A percentile compares a stretch with the other conserved stretches of the same genome.
phyloP scores from a whole-genome alignment of 2,329 filamentous ascomycete species.

The Zasmidium citrigriseum region DNA sequence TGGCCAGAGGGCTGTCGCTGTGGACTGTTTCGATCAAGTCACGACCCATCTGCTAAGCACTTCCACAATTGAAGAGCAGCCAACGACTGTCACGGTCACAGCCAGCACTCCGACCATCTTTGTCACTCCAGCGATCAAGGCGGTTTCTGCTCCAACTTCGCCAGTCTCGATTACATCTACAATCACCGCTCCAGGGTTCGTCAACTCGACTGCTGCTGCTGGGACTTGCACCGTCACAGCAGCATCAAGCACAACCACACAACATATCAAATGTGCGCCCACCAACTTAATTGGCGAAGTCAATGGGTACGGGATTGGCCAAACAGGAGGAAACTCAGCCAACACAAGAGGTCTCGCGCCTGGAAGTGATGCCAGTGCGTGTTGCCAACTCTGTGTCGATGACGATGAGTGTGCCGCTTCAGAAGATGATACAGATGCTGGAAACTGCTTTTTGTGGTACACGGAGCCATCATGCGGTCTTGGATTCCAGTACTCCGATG shows the following conservation, averaged over 20 bases:
- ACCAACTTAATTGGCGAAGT: slow-evolving; percentile 28
- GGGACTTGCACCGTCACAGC: slow-evolving; percentile 25
- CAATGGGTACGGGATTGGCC: slow-evolving; percentile 26
- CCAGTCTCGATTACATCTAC: slow-evolving; percentile 24
- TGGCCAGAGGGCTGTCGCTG: slow-evolving; percentile 20
- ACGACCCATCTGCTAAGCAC: slow-evolving; percentile 26
- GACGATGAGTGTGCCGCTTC: slow-evolving; percentile 23
- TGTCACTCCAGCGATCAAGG: slow-evolving; percentile 17
- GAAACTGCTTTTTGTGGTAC: slow-evolving; percentile 32
- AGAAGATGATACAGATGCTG: slow-evolving; percentile 27
- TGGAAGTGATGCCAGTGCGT: slow-evolving; percentile 28
- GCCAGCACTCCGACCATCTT: slow-evolving; percentile 20
- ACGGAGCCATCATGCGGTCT: slow-evolving; percentile 25
- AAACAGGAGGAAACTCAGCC: slow-evolving; percentile 21
- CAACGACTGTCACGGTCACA: slow-evolving; percentile 25
- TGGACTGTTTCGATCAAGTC: slow-evolving; percentile 26
- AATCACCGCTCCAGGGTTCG: slow-evolving; percentile 4
- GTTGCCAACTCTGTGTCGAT: slow-evolving; percentile 30
- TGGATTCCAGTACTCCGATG: slow-evolving; percentile 26
- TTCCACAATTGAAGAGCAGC: slow-evolving; percentile 16
- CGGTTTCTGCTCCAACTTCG: slow-evolving; percentile 10
- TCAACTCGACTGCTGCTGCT: slow-evolving; percentile 2
- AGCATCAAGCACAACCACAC: slow-evolving; percentile 27
- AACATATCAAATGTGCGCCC: slow-evolving; percentile 30
- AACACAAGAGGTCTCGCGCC: slow-evolving; percentile 26